A percentile compares a stretch with the other conserved stretches of the same genome.
Conservation (phyloP, 23 red algal genomes). For the Chondrus crispus region DNA sequence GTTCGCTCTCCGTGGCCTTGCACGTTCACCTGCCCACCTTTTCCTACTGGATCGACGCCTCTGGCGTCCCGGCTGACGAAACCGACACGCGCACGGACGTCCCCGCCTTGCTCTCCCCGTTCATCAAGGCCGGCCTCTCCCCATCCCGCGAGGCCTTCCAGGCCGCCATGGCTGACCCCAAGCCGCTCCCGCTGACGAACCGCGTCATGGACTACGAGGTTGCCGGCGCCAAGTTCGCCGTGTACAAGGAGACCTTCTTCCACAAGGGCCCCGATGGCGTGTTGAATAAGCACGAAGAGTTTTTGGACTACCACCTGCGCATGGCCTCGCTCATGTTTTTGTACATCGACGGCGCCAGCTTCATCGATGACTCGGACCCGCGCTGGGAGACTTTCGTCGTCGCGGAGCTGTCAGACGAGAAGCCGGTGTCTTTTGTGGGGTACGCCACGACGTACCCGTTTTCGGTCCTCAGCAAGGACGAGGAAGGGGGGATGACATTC, state of each 20-base stretch:
- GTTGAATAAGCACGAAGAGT: not conserved
- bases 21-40: constrained; percentile 28
- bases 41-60: constrained; percentile 31
- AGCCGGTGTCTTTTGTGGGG: constrained; percentile 19
- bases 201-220: not conserved
- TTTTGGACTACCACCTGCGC: constrained; percentile 50
- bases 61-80: not conserved
- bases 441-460: constrained; percentile 81
- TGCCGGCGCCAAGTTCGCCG: not conserved
- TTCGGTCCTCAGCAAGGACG: not conserved
- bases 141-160: not conserved
- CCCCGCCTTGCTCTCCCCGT: constrained; percentile 26
- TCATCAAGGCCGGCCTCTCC: constrained; percentile 41
- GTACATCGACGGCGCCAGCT: constrained; percentile 68
- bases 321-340: constrained; percentile 68
- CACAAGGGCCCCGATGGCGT: not conserved
- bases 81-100: constrained; percentile 43
- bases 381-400: constrained; percentile 64
- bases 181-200: not conserved
- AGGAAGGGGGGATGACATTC: constrained; percentile 29
- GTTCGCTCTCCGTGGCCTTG: constrained; percentile 4
- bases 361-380: constrained; percentile 66
- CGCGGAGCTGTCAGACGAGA: not conserved
- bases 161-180: not conserved
- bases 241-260: constrained; percentile 41